Percentiles rank a stretch among this genome's conserved stretches.
Conservation (phyloP, 805 yeast genomes). For the Sungouiozyma intestinalis region DNA sequence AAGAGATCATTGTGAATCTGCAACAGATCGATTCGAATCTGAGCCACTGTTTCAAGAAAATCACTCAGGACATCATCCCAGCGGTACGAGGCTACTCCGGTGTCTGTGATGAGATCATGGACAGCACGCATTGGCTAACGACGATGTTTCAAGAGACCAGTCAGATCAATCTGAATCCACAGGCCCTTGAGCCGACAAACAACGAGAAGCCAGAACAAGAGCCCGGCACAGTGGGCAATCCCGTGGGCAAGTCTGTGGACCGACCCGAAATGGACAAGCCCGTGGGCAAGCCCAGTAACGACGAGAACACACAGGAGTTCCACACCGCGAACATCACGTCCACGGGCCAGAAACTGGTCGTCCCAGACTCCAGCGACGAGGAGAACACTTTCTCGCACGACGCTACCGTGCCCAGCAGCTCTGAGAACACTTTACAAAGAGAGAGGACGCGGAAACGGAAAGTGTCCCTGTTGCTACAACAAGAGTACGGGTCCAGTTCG, state of each 20-base stretch:
- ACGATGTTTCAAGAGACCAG: slow-evolving; percentile 69
- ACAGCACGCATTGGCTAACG: slow-evolving; percentile 64
- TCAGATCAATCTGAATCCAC: slow-evolving; percentile 39
- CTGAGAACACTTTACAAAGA: slow-evolving; percentile 15
- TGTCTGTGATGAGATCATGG: slow-evolving; percentile 52
- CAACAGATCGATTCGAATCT: slow-evolving; percentile 74
- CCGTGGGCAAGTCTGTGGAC: no score
- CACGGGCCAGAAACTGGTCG: slow-evolving; percentile 17
- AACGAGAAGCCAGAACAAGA: not conserved
- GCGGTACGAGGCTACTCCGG: slow-evolving; percentile 48
- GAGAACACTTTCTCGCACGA: slow-evolving; percentile 3
- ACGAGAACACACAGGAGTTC: slow-evolving; percentile 7
- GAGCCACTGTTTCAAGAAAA: slow-evolving; percentile 53
- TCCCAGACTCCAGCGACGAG: slow-evolving; percentile 25
- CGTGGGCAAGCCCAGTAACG: not conserved
- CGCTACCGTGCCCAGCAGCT: not conserved
- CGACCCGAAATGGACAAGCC: no score
- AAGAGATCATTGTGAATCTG: slow-evolving; percentile 62
- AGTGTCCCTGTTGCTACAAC: slow-evolving; percentile 24
- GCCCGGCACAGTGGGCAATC: no score
- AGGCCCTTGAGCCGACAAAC: not conserved
- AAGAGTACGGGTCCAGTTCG: slow-evolving; percentile 26
- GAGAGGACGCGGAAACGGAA: slow-evolving; percentile 23
- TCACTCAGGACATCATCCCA: slow-evolving; percentile 62
- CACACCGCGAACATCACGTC: slow-evolving; percentile 17